Evolutionary conservation across 228 moss, liverwort and hornwort species (phyloP).

Genomic region (Sphagnum fallax): DNA sequence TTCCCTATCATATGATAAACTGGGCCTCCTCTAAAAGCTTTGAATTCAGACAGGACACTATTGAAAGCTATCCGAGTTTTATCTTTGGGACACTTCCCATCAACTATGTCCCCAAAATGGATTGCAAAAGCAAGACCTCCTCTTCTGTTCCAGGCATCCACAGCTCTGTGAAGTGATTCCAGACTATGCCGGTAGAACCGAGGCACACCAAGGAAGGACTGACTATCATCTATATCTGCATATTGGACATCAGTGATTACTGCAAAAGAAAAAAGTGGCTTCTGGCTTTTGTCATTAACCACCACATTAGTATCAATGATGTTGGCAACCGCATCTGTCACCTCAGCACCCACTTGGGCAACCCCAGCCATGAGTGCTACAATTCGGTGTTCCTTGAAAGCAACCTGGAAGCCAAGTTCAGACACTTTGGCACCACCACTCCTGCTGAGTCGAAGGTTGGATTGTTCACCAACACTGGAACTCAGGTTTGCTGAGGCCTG

Average conservation of each 20-base stretch:
- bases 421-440: no score
- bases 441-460: no score
- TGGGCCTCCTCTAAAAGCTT: conserved; percentile 32
- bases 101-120: conserved; percentile 92
- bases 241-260: conserved; percentile 97
- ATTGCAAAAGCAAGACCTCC: conserved; percentile 58
- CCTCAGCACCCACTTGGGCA: background rate
- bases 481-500: no score
- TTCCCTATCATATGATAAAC: conserved; percentile 88
- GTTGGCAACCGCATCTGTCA: background rate
- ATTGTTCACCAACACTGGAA: no score
- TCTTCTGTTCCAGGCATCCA: conserved; percentile 60
- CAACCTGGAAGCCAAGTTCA: no score
- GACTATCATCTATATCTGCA: conserved; percentile 75
- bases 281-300: conserved; percentile 2
- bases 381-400: no score
- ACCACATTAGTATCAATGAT: background rate
- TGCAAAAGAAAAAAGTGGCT: conserved; percentile 69
- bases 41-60: conserved; percentile 31
- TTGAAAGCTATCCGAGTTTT: conserved; percentile 47
- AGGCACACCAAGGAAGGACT: conserved; percentile 65
- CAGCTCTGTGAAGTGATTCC: conserved; percentile 52
- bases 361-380: no score
- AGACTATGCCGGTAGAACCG: conserved; percentile 87
- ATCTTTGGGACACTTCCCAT: conserved; percentile 64